Base-by-base conservation (phyloP, 495 filamentous ascomycete genomes). In the Hypoxylon cercidicola region DNA sequence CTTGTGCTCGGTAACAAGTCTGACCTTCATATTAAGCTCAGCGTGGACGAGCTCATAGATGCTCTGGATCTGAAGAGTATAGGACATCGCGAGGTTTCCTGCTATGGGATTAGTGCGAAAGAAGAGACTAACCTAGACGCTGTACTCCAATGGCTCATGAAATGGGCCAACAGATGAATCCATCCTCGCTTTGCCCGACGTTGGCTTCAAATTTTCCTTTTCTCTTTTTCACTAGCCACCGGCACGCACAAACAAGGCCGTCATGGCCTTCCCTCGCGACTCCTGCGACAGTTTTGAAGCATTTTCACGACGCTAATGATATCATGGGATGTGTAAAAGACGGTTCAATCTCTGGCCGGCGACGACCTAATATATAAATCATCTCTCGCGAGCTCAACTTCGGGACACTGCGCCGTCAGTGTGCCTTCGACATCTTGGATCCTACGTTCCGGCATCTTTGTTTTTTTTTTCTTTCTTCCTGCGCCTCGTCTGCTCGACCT, bases 1-100 rank as follows among this genome's bases (percentile, higher is more conserved):
- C 82, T 99, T n/a, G 95, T 99, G 11, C 87, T 99, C 3, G 95
- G 95, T 40, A 99, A 99, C 81, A 99, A 99, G 79, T 96, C 92
- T 15, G 95, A 99, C 73, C 85, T 99, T 15, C 87, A 89, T 11
- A 82, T 91, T 69, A 93, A 94, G 76, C 78, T 97, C 28, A 90
- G 89, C 35, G 94, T 98, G 25, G 95, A 99, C 72, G 92, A 97
- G 75, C 76, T 99, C 64, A 99, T 99, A 79, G 93, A 97, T 35
- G 88, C 86, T 49, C 86, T 99, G 84, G 88, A 97, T 66, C 84
- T 99, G 28, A 95, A 93, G 77, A 86, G 88, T 51, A 90, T 99
- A 72, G 90, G 89, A 39, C 89, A 91, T 71, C 91, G 95, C 28
- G 95, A 99, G 77, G 94, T 99, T 67, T 96, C 92, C 83, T 99